Base-by-base conservation (phyloP, 306 rosid species). In the Citrullus amarus region DNA sequence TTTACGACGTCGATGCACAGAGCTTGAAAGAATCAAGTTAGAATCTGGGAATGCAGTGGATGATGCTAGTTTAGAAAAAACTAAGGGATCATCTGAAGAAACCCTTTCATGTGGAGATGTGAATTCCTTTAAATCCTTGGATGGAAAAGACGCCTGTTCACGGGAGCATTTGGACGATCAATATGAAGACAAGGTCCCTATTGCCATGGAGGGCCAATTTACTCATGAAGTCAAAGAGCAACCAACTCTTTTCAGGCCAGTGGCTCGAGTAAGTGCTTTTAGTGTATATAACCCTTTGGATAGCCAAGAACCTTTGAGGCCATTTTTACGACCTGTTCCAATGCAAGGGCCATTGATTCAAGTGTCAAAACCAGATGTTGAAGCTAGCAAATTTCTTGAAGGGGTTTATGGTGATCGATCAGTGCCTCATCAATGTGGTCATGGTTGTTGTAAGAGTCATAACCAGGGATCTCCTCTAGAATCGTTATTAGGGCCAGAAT, bases 401-500 rank as follows among this genome's bases (percentile, higher is more conserved):
- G 89, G 88, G 75, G 87, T 86, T 75, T 69, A 71, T 34, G 76
- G 87, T 78, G 92, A 86, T 63, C 85, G 51, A 28, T 72, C 82
- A 0, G 90, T 90, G 75, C 96, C 98, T 78, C 86, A 82, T 69
- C 86, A 81, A 32, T 93, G 99, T 76, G 99, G 97, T 72, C 88
- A 91, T 46, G 97, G 97, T 74, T 95, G 98, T 50, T 89, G 96
- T 56, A 68, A 82, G 78, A 38, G 74, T 54, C 61, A 81, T 78
- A 81, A 74, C 84, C 87, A 59, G 17, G 83, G 61, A 41, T 82
- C 28, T 51, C 46, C 84, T 34, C 70, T 22, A 41, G 85, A 78
- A 84, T 87, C 98, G 22, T 78, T 95, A 82, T 55, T 92, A 80
- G 99, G 99, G 38, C 92, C 97, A n/a, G 99, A 95, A 72, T 92